Base-by-base conservation (phyloP, 2,329 filamentous ascomycete genomes). In the Graphilbum fragrans region DNA sequence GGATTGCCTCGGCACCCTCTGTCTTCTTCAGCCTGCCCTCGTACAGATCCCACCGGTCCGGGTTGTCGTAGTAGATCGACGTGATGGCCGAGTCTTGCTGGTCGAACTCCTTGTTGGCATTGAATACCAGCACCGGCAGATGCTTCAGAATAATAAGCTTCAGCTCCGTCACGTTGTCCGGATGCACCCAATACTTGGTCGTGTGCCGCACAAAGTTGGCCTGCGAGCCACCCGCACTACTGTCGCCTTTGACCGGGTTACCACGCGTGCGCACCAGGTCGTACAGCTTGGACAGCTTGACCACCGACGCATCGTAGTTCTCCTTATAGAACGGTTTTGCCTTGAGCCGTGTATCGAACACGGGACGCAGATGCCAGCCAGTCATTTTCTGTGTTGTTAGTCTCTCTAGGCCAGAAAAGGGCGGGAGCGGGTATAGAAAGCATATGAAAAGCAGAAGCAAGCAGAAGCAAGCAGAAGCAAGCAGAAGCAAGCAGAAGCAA, bases 121-220 rank as follows among this genome's bases (percentile, higher is more conserved):
- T 98, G 71, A 96, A 98, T 11, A 98, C 92, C 16, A 98, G 72
- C 9, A 98, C 92, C 0, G 92, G 92, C 47, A 98, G 70, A 66
- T 98, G 92, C 69, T 98, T 96, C 40, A 98, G 70, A 56, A 98
- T 88, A 56, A 98, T 90, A 60, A 98, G 80, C 68, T 98, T 98
- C 47, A 98, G 65, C 65, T 98, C 92, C 5, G 92, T 96, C 52
- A 98, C 92, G 56, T 98, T 98, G 62, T 96, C 92, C 3, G 85
- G 86, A 56, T 98, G 92, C 36, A 98, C 92, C 92, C 92, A 98
- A 67, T 98, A 98, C 63, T 98, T 98, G 25, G 92, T 98, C 1
- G 92, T 98, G 58, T 96, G 86, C 45, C 92, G 84, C 47, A 98
- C 79, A 57, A 98, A 98, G 68, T 83, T 96, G 56, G 88, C 90